A percentile compares a stretch with the other conserved stretches of the same genome.
phyloP scores from a whole-genome alignment of 169 alveolate genomes.

The Perkinsus olseni region DNA sequence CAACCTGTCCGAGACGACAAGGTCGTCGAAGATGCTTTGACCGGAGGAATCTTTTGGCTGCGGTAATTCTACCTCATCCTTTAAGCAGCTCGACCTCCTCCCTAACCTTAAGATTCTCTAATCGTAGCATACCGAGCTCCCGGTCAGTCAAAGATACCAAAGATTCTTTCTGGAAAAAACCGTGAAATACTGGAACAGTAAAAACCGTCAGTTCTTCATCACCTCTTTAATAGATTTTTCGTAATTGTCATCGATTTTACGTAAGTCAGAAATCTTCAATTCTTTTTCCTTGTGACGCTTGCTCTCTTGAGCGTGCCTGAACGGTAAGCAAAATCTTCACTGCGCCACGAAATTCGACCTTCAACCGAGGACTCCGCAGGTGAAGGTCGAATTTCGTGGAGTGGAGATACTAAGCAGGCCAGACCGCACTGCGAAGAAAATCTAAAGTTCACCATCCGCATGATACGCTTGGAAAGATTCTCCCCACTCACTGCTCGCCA shows the following conservation, averaged over 20 bases:
- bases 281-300: conserved; percentile 46
- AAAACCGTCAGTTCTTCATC: neutral
- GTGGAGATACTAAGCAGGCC: too few relatives aligned
- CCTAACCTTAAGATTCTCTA: conserved; percentile 45
- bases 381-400: too few relatives aligned
- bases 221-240: conserved; percentile 50
- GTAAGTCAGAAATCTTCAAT: conserved; percentile 32
- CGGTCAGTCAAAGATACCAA: conserved; percentile 56
- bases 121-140: conserved; percentile 47
- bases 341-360: neutral
- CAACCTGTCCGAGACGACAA: neutral
- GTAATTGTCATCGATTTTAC: conserved; percentile 24
- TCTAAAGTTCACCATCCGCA: neutral
- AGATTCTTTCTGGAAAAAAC: conserved; percentile 29
- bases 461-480: too few relatives aligned
- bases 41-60: too few relatives aligned
- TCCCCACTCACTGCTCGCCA: neutral
- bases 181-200: too few relatives aligned
- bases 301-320: conserved; percentile 29
- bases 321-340: neutral
- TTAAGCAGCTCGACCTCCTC: conserved; percentile 43
- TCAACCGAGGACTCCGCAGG: neutral
- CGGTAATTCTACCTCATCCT: conserved; percentile 58
- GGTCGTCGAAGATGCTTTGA: too few relatives aligned
- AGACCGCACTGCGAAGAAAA: neutral